Base-by-base conservation (phyloP, 208 protist species). In the Leishmania gerbilli region DNA sequence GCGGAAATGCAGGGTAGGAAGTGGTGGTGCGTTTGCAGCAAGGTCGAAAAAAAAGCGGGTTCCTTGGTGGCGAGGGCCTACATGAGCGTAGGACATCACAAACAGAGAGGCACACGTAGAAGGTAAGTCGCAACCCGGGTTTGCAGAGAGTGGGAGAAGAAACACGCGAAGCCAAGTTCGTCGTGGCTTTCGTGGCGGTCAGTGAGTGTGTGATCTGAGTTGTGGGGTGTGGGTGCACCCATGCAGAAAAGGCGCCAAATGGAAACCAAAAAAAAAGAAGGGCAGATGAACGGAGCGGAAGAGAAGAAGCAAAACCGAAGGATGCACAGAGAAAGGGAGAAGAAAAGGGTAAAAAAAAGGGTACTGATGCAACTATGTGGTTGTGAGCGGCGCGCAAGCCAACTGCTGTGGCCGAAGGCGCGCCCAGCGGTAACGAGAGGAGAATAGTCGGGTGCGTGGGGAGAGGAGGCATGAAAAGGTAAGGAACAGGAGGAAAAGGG, bases 311-410 rank as follows among this genome's bases (percentile, higher is more conserved):
- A 65, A 80, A 76, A 56, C 69, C 51, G 31, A 65, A 60, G 69
- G 24, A 83, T 4, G 60, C 56, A 77, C 7, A 19, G 51, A 47
- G 60, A 69, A 77, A 31, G 45, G 51, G 31, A 47, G 24, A 78
- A 62, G 60, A 58, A 49, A 62, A 42, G 40, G 67, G 1, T 34
- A 45, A 76, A 55, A 55, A 55, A 74, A 34, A 51, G 81, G 81
- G 81, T 80, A 80, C 79, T 84, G 69, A 84, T 80, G 68, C 58
- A 56, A 80, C 71, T 76, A 84, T 84, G 27, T 74, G 74, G 47
- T 71, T 77, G 37, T 53, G 58, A 69, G 37, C 15, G 37, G 51
- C 17, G 53, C 42, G 75, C 53, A 53, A 79, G 60, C 58, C 40
- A 49, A 40, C 40, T 67, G 15, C 27, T 60, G n/a, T 47, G 37